Evolutionary conservation across 2,329 filamentous ascomycete species (phyloP).

Genomic region (Xylaria sp.): DNA sequence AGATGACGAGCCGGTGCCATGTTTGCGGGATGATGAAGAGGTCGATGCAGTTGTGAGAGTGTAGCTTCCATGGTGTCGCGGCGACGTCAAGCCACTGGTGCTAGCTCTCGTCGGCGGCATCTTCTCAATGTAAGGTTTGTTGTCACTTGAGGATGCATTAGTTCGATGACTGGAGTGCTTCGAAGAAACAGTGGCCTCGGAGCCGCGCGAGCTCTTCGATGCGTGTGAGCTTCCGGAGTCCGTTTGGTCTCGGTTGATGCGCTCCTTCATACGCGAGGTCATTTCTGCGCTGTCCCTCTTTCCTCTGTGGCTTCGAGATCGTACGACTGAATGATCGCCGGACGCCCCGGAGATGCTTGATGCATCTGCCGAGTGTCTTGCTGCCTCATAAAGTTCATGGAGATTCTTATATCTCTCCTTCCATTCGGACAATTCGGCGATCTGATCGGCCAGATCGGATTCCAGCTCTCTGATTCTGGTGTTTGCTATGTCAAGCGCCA

Average conservation of each 20-base stretch:
- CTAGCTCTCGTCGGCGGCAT: constrained; percentile 13
- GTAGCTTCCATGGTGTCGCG: constrained; percentile 28
- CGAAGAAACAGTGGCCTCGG: constrained; percentile 19
- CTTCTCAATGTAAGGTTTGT: constrained; percentile 35
- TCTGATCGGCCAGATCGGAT: background rate
- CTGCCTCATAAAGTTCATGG: constrained; percentile 25
- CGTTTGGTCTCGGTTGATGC: constrained; percentile 31
- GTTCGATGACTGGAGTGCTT: constrained; percentile 23
- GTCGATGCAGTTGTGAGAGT: constrained; percentile 27
- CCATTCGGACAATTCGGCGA: constrained; percentile 15
- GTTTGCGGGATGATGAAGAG: constrained; percentile 23
- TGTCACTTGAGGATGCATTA: constrained; percentile 7
- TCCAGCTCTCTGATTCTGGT: constrained; percentile 18
- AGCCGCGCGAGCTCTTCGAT: constrained; percentile 30
- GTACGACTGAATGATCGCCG: constrained; percentile 22
- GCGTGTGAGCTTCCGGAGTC: constrained; percentile 22
- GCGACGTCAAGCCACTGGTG: constrained; percentile 27
- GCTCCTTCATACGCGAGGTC: constrained; percentile 34
- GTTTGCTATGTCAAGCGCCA: constrained; percentile 30
- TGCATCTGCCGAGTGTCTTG: constrained; percentile 16
- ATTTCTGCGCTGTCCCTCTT: constrained; percentile 22
- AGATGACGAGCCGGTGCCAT: constrained; percentile 6
- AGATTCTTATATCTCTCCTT: constrained; percentile 24
- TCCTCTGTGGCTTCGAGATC: constrained; percentile 17
- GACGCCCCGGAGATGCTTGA: constrained; percentile 25